phyloP scores from a whole-genome alignment of 2,329 filamentous ascomycete genomes.

The Colletotrichum sp. region DNA sequence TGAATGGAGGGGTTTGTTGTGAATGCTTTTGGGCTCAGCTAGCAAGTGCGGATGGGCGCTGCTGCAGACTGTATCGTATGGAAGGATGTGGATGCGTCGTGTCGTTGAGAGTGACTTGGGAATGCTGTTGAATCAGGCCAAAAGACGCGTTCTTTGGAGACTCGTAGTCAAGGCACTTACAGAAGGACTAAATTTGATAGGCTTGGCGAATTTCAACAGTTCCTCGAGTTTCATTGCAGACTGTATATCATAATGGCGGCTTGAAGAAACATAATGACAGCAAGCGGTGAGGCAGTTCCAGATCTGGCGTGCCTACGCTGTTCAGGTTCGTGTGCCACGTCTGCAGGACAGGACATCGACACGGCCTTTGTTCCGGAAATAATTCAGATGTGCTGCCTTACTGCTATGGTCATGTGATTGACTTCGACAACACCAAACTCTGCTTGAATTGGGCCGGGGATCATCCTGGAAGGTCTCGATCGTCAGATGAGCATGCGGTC shows the following conservation, averaged over 20 bases:
- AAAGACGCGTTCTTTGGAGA: accelerated
- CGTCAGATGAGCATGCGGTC: not conserved
- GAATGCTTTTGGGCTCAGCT: accelerated
- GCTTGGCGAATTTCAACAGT: not conserved
- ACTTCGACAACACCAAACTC: not conserved
- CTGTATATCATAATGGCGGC: not conserved
- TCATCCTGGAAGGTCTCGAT: not conserved
- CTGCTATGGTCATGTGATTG: not conserved
- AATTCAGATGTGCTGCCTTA: not conserved
- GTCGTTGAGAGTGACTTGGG: too few relatives aligned
- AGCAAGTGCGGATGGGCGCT: too few relatives aligned
- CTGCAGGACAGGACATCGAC: accelerated
- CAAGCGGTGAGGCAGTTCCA: not conserved
- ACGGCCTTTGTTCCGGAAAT: not conserved
- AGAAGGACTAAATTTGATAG: not conserved
- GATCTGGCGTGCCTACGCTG: not conserved
- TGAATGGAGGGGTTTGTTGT: not conserved
- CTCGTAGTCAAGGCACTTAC: not conserved
- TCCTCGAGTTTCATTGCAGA: not conserved
- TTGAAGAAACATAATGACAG: not conserved
- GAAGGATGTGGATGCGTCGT: too few relatives aligned
- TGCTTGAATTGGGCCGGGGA: not conserved
- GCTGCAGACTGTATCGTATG: too few relatives aligned
- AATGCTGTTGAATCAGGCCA: too few relatives aligned
- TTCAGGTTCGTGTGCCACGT: not conserved